phyloP scores from a whole-genome alignment of 164 flowering plant genomes.

The Sextonia rubra region DNA sequence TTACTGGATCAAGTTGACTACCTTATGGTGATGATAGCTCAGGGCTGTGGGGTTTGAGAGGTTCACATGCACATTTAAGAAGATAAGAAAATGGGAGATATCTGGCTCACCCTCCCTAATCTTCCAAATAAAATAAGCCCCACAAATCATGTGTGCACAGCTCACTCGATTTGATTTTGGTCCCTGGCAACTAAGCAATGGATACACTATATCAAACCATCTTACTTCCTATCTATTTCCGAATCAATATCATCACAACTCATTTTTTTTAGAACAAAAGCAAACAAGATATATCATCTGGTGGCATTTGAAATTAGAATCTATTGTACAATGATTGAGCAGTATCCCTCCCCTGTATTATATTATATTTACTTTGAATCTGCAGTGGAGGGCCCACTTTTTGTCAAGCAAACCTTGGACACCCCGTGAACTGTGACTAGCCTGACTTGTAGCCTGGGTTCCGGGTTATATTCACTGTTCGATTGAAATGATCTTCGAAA shows the following conservation, averaged over 20 bases:
- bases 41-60: background rate
- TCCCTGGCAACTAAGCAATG: conserved; percentile 22
- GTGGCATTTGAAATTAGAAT: no score
- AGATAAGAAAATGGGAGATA: conserved; percentile 11
- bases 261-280: no score
- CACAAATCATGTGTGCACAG: conserved; percentile 63
- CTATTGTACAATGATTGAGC: no score
- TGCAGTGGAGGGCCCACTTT: no score
- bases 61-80: conserved; percentile 44
- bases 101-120: conserved; percentile 49
- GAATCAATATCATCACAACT: background rate
- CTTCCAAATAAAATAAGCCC: conserved; percentile 47
- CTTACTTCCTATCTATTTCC: background rate
- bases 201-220: background rate
- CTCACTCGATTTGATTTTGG: conserved; percentile 52
- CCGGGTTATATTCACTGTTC: no score
- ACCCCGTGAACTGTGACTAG: no score
- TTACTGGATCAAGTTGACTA: background rate
- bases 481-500: no score
- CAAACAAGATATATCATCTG: no score
- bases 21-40: background rate
- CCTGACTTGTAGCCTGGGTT: no score
- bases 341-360: no score
- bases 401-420: no score
- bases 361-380: no score